A percentile compares a stretch with the other conserved stretches of the same genome.
Conservation (phyloP, 805 yeast genomes). For the Tetrapisispora taiwanensis region DNA sequence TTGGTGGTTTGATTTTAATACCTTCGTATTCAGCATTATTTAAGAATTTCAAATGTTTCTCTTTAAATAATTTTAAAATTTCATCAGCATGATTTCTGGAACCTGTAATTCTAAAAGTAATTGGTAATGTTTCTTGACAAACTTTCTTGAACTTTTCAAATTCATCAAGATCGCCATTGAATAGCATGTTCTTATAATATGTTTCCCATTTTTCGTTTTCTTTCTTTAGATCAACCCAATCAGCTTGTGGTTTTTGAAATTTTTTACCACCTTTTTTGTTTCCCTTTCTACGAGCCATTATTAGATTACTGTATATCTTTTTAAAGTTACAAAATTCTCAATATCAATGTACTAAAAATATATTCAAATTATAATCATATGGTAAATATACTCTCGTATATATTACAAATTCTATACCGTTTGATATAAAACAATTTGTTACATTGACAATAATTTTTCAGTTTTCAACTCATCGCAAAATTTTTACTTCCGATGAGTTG, state of each 20-base stretch:
- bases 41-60: conserved; percentile 62
- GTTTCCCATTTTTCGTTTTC: conserved; percentile 81
- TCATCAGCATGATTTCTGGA: conserved; percentile 76
- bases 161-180: conserved; percentile 58
- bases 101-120: conserved; percentile 93
- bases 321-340: no score
- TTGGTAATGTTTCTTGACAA: conserved; percentile 73
- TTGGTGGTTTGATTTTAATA: conserved; percentile 59
- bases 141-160: conserved; percentile 69
- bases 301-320: not conserved
- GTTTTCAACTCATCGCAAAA: not conserved
- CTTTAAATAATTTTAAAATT: conserved; percentile 58
- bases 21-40: conserved; percentile 62
- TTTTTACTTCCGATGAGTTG: not conserved
- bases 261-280: conserved; percentile 21
- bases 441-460: not conserved
- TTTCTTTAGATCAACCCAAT: conserved; percentile 61
- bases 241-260: conserved; percentile 23
- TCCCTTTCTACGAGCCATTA: conserved; percentile 24
- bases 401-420: not conserved
- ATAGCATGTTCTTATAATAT: conserved; percentile 60
- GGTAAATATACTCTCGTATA: no score
- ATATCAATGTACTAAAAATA: no score
- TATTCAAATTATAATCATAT: no score
- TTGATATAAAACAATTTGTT: not conserved